Evolutionary conservation across 2,329 filamentous ascomycete genomes (phyloP).

Genomic region (Zarea fungicola): DNA sequence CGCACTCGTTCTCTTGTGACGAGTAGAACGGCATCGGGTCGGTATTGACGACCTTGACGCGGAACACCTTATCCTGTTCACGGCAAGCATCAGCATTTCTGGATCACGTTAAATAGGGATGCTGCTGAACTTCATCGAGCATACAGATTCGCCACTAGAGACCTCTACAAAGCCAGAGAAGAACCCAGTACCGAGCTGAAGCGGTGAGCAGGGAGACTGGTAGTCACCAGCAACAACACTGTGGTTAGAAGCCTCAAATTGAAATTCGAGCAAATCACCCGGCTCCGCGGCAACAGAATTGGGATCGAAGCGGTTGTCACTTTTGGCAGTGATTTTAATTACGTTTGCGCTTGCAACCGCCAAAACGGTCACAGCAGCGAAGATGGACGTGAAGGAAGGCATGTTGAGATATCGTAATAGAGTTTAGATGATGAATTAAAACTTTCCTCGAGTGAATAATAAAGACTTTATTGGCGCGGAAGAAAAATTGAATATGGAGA

Average conservation of each 20-base stretch:
- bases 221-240: conserved; percentile 33
- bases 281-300: conserved; percentile 26
- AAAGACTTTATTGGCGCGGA: background rate
- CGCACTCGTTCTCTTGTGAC: conserved; percentile 32
- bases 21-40: conserved; percentile 35
- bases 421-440: background rate
- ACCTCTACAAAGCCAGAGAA: conserved; percentile 32
- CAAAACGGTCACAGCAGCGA: conserved; percentile 22
- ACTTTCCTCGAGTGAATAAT: background rate
- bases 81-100: background rate
- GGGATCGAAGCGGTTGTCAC: conserved; percentile 29
- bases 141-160: conserved; percentile 24
- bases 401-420: conserved; percentile 17
- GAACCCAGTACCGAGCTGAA: conserved; percentile 29
- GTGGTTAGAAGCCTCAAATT: conserved; percentile 33
- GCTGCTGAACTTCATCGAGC: conserved; percentile 22
- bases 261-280: conserved; percentile 33
- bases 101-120: background rate
- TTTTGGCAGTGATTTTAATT: conserved; percentile 30
- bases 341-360: conserved; percentile 26
- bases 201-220: conserved; percentile 29
- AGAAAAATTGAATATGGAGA: background rate
- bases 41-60: conserved; percentile 27
- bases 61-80: conserved; percentile 29
- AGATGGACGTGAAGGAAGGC: conserved; percentile 24